Conservation (phyloP, 2,329 filamentous ascomycete species). For the Pseudogymnoascus sp. region DNA sequence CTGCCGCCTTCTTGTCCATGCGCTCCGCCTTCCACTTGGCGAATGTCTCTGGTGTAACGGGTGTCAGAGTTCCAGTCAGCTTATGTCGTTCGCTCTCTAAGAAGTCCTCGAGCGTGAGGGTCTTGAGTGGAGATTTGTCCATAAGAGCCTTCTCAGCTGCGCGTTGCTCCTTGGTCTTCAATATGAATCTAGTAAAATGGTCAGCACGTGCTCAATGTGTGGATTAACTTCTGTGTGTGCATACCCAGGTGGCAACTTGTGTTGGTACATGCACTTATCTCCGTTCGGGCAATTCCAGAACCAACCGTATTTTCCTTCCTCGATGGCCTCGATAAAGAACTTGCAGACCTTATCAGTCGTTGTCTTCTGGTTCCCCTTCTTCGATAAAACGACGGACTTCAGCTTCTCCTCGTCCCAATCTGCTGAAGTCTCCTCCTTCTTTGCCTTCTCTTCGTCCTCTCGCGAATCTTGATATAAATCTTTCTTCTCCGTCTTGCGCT, state of each 20-base stretch:
- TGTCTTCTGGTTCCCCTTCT: constrained; percentile 94
- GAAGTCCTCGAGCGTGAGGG: constrained; percentile 94
- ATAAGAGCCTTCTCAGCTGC: constrained; percentile 90
- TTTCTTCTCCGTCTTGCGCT: constrained; percentile 87
- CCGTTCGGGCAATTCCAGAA: constrained; percentile 98
- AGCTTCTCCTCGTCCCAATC: constrained; percentile 98
- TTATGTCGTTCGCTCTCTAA: constrained; percentile 94
- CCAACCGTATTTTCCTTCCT: constrained; percentile 98
- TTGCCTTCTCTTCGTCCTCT: constrained; percentile 60
- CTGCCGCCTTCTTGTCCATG: constrained; percentile 88
- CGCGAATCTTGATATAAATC: constrained; percentile 82
- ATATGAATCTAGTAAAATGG: constrained; percentile 61
- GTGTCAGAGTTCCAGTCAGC: constrained; percentile 81
- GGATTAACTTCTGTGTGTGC: constrained; percentile 29
- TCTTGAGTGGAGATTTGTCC: constrained; percentile 92
- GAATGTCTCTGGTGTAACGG: constrained; percentile 86
- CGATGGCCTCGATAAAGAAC: constrained; percentile 92
- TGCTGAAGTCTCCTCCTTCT: constrained; percentile 86
- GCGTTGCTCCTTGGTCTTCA: constrained; percentile 96
- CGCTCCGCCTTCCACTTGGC: constrained; percentile 96
- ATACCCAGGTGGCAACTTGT: constrained; percentile 88
- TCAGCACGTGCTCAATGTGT: constrained; percentile 20
- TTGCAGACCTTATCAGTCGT: constrained; percentile 99
- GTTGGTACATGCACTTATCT: constrained; percentile 97
- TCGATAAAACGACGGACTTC: constrained; percentile 80